Evolutionary conservation across 2,329 filamentous ascomycete species (phyloP).

Genomic region (Pochonia chlamydosporia): DNA sequence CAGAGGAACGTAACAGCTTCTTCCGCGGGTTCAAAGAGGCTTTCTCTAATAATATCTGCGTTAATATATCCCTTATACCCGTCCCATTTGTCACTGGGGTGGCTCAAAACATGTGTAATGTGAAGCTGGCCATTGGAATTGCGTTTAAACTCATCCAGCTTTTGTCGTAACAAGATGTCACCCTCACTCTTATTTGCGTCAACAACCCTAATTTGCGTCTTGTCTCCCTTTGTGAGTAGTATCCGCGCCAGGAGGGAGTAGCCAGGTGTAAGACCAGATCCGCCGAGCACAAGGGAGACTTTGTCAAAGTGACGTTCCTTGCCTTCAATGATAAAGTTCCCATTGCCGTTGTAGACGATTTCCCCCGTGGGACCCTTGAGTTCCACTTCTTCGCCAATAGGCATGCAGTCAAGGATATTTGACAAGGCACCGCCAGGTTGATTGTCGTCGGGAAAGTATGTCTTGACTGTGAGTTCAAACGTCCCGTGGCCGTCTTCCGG

Average conservation of each 20-base stretch:
- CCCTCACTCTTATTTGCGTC: conserved; percentile 42
- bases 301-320: conserved; percentile 33
- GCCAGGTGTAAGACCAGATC: conserved; percentile 45
- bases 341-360: conserved; percentile 41
- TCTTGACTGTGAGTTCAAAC: conserved; percentile 45
- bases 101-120: conserved; percentile 41
- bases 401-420: conserved; percentile 46
- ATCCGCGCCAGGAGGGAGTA: conserved; percentile 43
- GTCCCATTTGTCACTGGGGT: conserved; percentile 36
- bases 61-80: conserved; percentile 39
- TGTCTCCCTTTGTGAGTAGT: conserved; percentile 24
- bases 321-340: conserved; percentile 38
- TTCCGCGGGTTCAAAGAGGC: conserved; percentile 34
- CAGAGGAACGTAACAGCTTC: conserved; percentile 40
- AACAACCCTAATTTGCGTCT: conserved; percentile 33
- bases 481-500: conserved; percentile 31
- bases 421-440: conserved; percentile 49
- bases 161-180: conserved; percentile 38
- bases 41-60: conserved; percentile 31
- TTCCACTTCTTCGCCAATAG: conserved; percentile 41
- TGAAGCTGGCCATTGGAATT: conserved; percentile 31
- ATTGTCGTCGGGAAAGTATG: conserved; percentile 39
- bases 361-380: conserved; percentile 45
- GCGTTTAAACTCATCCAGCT: conserved; percentile 34
- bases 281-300: conserved; percentile 44